A percentile compares a stretch with the other conserved stretches of the same genome.
These are phyloP conservation scores for Crithidia fasciculata DNA, from an alignment of 208 protist genomes.

Conservation along the genomic window DNA sequence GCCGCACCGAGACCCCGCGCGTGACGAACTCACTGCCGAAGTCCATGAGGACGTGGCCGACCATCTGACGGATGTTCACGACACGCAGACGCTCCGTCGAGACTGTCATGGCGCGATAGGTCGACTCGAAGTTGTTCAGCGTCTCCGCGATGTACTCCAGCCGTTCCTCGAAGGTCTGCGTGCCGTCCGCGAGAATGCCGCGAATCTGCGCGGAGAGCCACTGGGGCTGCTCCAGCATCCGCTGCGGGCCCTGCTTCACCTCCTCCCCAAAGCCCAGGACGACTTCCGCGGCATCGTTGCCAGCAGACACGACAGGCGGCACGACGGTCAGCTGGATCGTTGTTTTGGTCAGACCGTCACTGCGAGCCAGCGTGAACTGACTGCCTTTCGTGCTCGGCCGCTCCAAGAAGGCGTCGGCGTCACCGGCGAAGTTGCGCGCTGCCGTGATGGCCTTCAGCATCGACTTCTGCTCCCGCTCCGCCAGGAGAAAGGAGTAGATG, in stretches of 20 bases:
- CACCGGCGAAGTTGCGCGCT: constrained; percentile 69
- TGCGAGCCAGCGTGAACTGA: constrained; percentile 67
- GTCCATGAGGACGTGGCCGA: constrained; percentile 87
- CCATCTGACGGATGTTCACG: constrained; percentile 83
- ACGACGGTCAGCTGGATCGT: constrained; percentile 58
- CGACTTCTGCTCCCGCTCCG: constrained; percentile 69
- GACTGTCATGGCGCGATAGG: constrained; percentile 73
- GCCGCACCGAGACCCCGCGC: constrained; percentile 58
- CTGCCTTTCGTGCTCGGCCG: constrained; percentile 21
- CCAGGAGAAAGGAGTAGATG: constrained; percentile 82
- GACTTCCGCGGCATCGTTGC: constrained; percentile 61
- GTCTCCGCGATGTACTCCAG: constrained; percentile 59
- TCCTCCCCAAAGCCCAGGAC: constrained; percentile 75
- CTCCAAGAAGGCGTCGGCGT: constrained; percentile 60
- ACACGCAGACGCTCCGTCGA: constrained; percentile 74
- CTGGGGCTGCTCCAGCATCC: constrained; percentile 65
- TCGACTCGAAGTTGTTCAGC: constrained; percentile 70
- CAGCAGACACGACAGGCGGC: constrained; percentile 61
- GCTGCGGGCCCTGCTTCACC: constrained; percentile 45
- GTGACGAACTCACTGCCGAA: constrained; percentile 75
- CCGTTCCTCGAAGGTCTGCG: constrained; percentile 61
- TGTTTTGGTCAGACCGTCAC: constrained; percentile 80
- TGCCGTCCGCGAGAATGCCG: constrained; percentile 54
- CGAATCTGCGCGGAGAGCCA: constrained; percentile 71
- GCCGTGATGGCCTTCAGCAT: constrained; percentile 69